Evolutionary conservation across 1,284 basidiomycete species (phyloP).

Genomic region (Fomitopsis betulina): DNA sequence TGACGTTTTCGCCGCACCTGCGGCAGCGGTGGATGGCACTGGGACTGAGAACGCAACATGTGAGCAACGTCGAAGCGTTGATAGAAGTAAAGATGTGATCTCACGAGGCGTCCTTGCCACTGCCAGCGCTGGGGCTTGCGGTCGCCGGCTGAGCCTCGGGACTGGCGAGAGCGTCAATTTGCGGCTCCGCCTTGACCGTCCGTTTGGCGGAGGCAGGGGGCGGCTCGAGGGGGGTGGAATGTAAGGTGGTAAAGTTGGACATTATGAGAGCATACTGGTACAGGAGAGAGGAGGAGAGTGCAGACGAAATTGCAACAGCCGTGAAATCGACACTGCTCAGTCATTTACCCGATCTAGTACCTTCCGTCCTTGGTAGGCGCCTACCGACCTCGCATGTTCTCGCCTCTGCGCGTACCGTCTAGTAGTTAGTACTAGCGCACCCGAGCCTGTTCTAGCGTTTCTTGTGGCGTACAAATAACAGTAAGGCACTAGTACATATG

Average conservation of each 20-base stretch:
- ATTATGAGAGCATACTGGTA: background rate
- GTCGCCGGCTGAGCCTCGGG: background rate
- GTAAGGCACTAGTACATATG: too few species aligned
- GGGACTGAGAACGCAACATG: background rate
- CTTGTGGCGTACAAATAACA: too few species aligned
- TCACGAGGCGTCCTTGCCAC: background rate
- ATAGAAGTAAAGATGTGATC: background rate
- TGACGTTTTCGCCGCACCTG: background rate
- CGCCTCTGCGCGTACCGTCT: background rate
- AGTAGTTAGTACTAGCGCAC: background rate
- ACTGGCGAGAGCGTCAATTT: background rate
- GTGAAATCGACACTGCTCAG: background rate
- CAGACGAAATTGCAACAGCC: background rate
- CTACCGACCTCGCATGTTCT: background rate
- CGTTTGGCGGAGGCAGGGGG: background rate
- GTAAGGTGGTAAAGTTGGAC: background rate
- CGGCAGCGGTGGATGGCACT: background rate
- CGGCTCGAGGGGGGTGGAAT: background rate
- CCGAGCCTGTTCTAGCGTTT: too few species aligned
- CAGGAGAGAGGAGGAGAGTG: background rate
- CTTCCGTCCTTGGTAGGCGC: background rate
- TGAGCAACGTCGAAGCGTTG: background rate
- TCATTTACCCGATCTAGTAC: background rate
- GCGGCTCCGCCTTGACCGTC: background rate
- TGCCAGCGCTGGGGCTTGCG: constrained; percentile 1